phyloP scores from a whole-genome alignment of 148 eudicot species.

The Diospyros kaki region DNA sequence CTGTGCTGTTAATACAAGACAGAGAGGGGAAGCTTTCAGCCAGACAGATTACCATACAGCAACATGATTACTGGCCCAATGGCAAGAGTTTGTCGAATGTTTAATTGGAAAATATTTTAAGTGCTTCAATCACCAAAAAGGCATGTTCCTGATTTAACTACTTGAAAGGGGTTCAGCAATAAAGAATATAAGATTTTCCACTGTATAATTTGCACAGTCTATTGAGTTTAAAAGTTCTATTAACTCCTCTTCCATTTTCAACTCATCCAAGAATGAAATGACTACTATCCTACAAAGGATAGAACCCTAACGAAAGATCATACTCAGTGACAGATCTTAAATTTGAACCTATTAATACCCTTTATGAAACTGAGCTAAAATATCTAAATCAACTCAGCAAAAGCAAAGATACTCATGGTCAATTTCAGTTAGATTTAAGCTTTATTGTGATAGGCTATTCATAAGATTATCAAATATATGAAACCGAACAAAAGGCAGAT shows the following conservation, averaged over 20 bases:
- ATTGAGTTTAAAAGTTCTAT: background rate
- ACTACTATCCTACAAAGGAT: background rate
- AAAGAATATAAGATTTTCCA: background rate
- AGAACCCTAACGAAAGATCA: background rate
- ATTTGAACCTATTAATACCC: background rate
- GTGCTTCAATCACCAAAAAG: background rate
- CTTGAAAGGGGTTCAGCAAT: background rate
- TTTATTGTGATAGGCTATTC: too few species aligned
- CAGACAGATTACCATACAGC: too few species aligned
- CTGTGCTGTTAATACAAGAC: too few species aligned
- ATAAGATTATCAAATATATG: background rate
- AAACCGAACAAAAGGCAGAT: background rate
- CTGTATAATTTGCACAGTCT: background rate
- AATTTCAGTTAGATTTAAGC: background rate
- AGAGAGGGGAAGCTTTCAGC: too few species aligned
- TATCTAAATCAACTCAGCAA: background rate
- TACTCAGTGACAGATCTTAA: background rate
- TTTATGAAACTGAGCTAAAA: background rate
- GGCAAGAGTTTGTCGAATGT: background rate
- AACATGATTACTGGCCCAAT: background rate
- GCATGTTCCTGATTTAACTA: background rate
- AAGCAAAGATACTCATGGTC: background rate
- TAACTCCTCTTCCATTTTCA: background rate
- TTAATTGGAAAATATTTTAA: background rate
- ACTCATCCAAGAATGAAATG: background rate